phyloP scores from a whole-genome alignment of 192 early-diverging fungal genomes.

The Jimgerdemannia lactiflua region DNA sequence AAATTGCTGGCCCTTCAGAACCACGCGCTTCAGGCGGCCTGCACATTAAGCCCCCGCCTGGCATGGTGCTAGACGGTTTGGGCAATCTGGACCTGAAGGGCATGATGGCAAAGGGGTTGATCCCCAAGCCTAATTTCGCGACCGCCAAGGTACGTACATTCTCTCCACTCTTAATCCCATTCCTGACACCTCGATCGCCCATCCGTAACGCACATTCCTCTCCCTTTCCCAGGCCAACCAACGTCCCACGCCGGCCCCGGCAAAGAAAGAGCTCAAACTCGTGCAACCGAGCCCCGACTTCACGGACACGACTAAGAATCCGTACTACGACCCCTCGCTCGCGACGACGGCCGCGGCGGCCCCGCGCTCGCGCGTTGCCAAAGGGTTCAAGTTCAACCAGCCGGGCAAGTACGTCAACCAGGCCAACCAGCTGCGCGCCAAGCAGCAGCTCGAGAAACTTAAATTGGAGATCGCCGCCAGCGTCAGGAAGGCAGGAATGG shows the following conservation, averaged over 20 bases:
- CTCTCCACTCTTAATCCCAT: slow-evolving; percentile 2
- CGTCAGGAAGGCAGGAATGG: slow-evolving; percentile 72
- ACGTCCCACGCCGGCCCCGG: slow-evolving; percentile 26
- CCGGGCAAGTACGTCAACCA: slow-evolving; percentile 79
- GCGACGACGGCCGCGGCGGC: slow-evolving; percentile 24
- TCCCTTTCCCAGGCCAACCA: slow-evolving; percentile 57
- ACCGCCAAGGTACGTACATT: slow-evolving; percentile 34
- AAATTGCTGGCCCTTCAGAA: slow-evolving; percentile 11
- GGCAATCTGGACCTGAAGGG: slow-evolving; percentile 47
- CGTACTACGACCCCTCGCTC: slow-evolving; percentile 81
- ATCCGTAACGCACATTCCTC: neutral
- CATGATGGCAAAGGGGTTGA: slow-evolving; percentile 37
- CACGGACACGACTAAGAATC: slow-evolving; percentile 75
- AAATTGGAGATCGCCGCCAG: slow-evolving; percentile 71
- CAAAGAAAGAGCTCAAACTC: slow-evolving; percentile 45
- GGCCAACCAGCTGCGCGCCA: slow-evolving; percentile 79
- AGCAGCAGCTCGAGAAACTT: slow-evolving; percentile 69
- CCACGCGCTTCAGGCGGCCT: slow-evolving; percentile 30
- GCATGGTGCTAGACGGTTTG: slow-evolving; percentile 39
- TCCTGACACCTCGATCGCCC: neutral
- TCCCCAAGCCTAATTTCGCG: slow-evolving; percentile 51
- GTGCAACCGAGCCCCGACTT: slow-evolving; percentile 54
- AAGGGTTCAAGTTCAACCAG: slow-evolving; percentile 74
- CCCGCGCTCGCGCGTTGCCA: slow-evolving; percentile 38
- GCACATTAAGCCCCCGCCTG: slow-evolving; percentile 30